phyloP scores from a whole-genome alignment of 1,139 yeast genomes.

The Geotrichum australiense region DNA sequence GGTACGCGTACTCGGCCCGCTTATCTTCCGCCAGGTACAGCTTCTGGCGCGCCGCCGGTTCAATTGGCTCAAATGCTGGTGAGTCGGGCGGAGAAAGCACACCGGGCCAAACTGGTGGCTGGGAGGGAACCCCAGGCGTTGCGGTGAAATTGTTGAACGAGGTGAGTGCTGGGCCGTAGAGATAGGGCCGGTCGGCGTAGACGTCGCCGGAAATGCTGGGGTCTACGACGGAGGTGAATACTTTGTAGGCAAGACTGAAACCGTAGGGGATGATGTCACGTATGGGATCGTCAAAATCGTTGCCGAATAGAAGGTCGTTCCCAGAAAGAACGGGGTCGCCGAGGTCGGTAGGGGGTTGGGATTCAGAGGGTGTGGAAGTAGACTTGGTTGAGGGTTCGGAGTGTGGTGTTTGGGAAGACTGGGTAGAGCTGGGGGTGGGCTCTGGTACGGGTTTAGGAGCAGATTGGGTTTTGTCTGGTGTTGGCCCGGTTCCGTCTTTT shows the following conservation, averaged over 20 bases:
- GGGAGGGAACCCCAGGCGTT: constrained; percentile 1
- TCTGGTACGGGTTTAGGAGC: too few relatives aligned
- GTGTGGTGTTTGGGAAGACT: too few relatives aligned
- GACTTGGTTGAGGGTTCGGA: too few relatives aligned
- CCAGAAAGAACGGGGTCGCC: constrained; percentile 49
- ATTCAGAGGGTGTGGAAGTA: too few relatives aligned
- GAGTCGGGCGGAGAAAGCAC: too few relatives aligned
- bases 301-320: constrained; percentile 53
- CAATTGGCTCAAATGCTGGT: constrained; percentile 19
- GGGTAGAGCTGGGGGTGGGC: too few relatives aligned
- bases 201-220: constrained; percentile 60
- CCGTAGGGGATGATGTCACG: constrained; percentile 58
- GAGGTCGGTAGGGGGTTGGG: too few relatives aligned
- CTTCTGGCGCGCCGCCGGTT: constrained; percentile 29
- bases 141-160: constrained; percentile 42
- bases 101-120: constrained; percentile 15
- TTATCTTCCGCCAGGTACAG: constrained; percentile 30
- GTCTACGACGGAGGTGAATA: constrained; percentile 44
- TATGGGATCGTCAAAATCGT: constrained; percentile 59
- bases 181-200: constrained; percentile 50
- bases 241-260: constrained; percentile 44
- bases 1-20: constrained; percentile 32
- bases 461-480: too few relatives aligned
- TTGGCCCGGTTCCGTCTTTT: constrained; percentile 17
- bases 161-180: constrained; percentile 56